These are phyloP conservation scores for Cyathus striatus DNA, from an alignment of 768 basidiomycete species.

Conservation along the genomic window DNA sequence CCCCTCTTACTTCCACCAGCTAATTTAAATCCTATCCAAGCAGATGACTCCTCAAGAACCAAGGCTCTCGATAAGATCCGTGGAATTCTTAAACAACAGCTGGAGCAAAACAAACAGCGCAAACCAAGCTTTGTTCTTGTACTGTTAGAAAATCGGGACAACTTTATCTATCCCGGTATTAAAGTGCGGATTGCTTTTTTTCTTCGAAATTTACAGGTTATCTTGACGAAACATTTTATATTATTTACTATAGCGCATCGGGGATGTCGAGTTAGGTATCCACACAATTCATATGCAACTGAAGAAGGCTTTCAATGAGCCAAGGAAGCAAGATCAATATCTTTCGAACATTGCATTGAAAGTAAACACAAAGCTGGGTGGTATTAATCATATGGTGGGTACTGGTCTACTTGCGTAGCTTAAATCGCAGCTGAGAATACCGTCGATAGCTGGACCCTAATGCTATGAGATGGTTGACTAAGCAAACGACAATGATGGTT, in stretches of 20 bases:
- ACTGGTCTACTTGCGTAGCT: neutral
- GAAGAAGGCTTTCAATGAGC: slow-evolving; percentile 49
- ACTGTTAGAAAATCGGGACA: slow-evolving; percentile 61
- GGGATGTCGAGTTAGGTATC: slow-evolving; percentile 69
- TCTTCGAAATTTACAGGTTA: neutral
- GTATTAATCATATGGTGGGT: slow-evolving; percentile 62
- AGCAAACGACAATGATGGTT: slow-evolving; percentile 73
- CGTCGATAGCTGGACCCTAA: slow-evolving; percentile 39
- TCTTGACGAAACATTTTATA: neutral
- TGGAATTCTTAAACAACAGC: slow-evolving; percentile 25
- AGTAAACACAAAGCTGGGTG: slow-evolving; percentile 79
- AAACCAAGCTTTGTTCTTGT: slow-evolving; percentile 68
- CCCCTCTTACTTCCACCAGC: slow-evolving; percentile 35
- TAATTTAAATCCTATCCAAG: slow-evolving; percentile 15
- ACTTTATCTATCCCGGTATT: slow-evolving; percentile 76
- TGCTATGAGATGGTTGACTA: slow-evolving; percentile 61
- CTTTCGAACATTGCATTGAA: slow-evolving; percentile 80
- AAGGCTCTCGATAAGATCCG: slow-evolving; percentile 35
- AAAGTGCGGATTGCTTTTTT: slow-evolving; percentile 35
- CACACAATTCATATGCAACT: slow-evolving; percentile 73
- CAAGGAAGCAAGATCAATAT: slow-evolving; percentile 69
- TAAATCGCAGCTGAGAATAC: neutral
- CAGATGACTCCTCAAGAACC: slow-evolving; percentile 29
- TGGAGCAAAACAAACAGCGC: slow-evolving; percentile 10
- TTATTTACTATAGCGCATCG: slow-evolving; percentile 40